phyloP scores from a whole-genome alignment of 169 alveolate species.

The Neospora caninum region DNA sequence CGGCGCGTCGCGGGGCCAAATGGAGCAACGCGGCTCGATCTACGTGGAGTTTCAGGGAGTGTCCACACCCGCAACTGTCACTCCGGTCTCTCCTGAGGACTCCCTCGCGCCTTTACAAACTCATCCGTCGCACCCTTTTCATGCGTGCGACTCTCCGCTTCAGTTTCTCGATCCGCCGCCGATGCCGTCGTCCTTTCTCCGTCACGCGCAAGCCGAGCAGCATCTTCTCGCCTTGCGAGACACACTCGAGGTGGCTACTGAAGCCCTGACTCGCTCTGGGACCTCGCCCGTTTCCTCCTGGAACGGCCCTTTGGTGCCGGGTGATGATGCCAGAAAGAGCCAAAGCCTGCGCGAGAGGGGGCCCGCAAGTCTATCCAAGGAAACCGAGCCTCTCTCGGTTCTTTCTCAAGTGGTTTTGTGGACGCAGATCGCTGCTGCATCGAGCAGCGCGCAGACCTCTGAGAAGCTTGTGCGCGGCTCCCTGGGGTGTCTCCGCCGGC shows the following conservation, averaged over 20 bases:
- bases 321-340: too few relatives aligned
- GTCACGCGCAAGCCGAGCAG: neutral
- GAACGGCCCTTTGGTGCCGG: too few relatives aligned
- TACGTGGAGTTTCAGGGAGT: too few relatives aligned
- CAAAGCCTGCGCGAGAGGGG: too few relatives aligned
- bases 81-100: too few relatives aligned
- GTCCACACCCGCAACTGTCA: too few relatives aligned
- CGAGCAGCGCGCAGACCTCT: neutral
- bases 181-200: neutral
- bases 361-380: neutral
- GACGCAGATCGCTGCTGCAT: neutral
- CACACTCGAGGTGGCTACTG: neutral
- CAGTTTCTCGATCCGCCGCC: neutral
- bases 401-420: neutral
- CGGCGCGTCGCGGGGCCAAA: too few relatives aligned
- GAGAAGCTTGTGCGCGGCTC: neutral
- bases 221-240: neutral
- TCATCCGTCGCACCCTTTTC: neutral
- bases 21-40: too few relatives aligned
- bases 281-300: too few relatives aligned
- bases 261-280: neutral
- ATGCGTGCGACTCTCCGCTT: neutral
- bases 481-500: neutral
- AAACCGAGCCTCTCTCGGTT: neutral
- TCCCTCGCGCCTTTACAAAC: too few relatives aligned